Percentiles rank a stretch among this genome's conserved stretches.
Conservation (phyloP, 1,284 basidiomycete species). For the Pseudozyma sp. region DNA sequence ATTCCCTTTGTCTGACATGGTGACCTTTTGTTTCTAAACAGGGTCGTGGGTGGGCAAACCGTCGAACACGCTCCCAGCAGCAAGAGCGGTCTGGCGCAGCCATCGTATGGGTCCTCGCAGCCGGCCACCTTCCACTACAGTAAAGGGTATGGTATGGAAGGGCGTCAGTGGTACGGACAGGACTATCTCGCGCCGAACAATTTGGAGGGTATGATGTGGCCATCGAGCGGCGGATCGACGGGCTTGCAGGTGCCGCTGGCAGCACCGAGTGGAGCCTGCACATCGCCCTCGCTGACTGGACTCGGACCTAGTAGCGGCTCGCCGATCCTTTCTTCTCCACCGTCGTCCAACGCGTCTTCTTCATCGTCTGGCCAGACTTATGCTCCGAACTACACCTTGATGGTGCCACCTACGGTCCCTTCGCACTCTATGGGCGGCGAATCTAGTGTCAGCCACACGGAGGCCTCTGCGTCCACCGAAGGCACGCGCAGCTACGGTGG, state of each 20-base stretch:
- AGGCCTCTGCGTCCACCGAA: background rate
- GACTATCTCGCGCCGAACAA: conserved; percentile 1
- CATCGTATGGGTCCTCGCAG: background rate
- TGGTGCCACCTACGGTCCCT: conserved; percentile 39
- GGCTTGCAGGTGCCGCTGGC: background rate
- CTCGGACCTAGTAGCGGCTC: conserved; percentile 18
- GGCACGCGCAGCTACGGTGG: conserved; percentile 12
- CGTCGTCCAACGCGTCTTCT: conserved; percentile 33
- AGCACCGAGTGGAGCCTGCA: background rate
- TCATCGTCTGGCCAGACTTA: conserved; percentile 22
- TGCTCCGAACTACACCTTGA: conserved; percentile 3
- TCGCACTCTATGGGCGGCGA: conserved; percentile 11
- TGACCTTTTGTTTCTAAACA: background rate
- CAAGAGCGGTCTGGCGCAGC: background rate
- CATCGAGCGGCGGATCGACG: background rate
- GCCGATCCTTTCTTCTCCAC: conserved; percentile 34
- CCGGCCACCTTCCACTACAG: conserved; percentile 26
- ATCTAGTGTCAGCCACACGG: background rate
- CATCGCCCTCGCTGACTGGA: conserved; percentile 1
- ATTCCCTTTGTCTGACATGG: background rate
- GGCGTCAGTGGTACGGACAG: conserved; percentile 17
- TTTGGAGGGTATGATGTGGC: conserved; percentile 33
- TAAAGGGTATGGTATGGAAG: conserved; percentile 19
- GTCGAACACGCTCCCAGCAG: conserved; percentile 23
- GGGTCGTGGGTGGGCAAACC: conserved; percentile 24